Evolutionary conservation across 2,329 filamentous ascomycete genomes (phyloP).

Genomic region (Penicillium sp.): DNA sequence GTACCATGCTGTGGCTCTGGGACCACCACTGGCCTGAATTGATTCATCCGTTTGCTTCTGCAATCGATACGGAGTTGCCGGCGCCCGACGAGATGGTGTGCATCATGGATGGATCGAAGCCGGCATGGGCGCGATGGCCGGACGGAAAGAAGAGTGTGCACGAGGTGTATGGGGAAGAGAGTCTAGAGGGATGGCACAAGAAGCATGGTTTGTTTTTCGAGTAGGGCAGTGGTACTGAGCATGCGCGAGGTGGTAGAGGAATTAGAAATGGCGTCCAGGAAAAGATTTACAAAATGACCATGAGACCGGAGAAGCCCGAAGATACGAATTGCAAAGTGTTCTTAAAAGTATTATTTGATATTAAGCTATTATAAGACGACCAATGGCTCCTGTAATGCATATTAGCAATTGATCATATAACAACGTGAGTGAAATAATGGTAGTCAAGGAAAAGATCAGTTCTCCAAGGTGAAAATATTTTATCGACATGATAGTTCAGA

Average conservation of each 20-base stretch:
- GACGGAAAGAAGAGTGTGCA: slow-evolving; percentile 47
- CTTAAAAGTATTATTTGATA: background rate
- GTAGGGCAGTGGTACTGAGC: slow-evolving; percentile 10
- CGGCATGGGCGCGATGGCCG: slow-evolving; percentile 47
- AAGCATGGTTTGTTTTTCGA: slow-evolving; percentile 38
- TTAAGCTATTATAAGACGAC: background rate
- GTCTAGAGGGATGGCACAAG: slow-evolving; percentile 49
- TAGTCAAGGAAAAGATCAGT: slow-evolving; percentile 46
- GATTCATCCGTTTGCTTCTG: slow-evolving; percentile 50
- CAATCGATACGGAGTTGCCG: slow-evolving; percentile 48
- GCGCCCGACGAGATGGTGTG: slow-evolving; percentile 49
- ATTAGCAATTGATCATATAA: slow-evolving; percentile 26
- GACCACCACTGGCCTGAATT: slow-evolving; percentile 48
- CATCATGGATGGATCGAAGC: slow-evolving; percentile 45
- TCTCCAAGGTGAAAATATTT: slow-evolving; percentile 63
- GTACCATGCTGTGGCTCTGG: slow-evolving; percentile 49
- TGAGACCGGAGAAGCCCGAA: background rate
- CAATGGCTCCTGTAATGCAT: slow-evolving; percentile 10
- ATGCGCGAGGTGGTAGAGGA: background rate
- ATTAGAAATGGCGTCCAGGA: no score
- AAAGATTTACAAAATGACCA: background rate
- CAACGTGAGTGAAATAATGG: slow-evolving; percentile 11
- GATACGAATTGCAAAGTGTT: background rate
- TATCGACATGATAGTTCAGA: slow-evolving; percentile 60
- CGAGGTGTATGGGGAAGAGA: slow-evolving; percentile 38